Evolutionary conservation across 2,329 filamentous ascomycete genomes (phyloP).

Genomic region (Tolypocladium sp.): DNA sequence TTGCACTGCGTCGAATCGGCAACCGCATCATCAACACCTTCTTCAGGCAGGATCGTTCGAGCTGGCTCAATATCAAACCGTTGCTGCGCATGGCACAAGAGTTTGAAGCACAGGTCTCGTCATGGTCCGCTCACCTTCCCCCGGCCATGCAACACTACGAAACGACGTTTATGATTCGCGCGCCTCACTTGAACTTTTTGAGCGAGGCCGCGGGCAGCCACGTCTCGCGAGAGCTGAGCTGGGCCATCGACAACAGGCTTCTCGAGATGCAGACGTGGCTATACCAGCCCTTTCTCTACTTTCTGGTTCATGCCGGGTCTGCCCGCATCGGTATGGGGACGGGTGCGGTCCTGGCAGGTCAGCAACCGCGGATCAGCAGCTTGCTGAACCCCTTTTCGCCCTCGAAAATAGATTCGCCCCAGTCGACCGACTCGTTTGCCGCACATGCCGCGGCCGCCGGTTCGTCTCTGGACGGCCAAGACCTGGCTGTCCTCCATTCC

Average conservation of each 20-base stretch:
- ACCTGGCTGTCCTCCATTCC: conserved; percentile 6
- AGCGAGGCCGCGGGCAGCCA: conserved; percentile 6
- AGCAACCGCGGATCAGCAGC: conserved; percentile 7
- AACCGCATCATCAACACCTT: conserved; percentile 27
- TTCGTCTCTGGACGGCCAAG: conserved; percentile 5
- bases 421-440: conserved; percentile 3
- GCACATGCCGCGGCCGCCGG: background rate
- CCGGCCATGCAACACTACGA: conserved; percentile 9
- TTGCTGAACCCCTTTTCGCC: conserved; percentile 5
- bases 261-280: conserved; percentile 13
- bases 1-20: conserved; percentile 29
- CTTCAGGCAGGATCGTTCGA: conserved; percentile 7
- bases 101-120: conserved; percentile 13
- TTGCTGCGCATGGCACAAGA: conserved; percentile 11
- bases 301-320: background rate
- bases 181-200: background rate
- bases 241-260: conserved; percentile 12
- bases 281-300: background rate
- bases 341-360: background rate
- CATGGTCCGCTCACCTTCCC: conserved; percentile 12
- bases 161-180: background rate
- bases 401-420: background rate
- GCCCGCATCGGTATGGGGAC: background rate
- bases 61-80: conserved; percentile 11
- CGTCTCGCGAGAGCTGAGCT: conserved; percentile 12